Evolutionary conservation across 1,284 basidiomycete species (phyloP).

Genomic region (Anthracocystis walkeri): DNA sequence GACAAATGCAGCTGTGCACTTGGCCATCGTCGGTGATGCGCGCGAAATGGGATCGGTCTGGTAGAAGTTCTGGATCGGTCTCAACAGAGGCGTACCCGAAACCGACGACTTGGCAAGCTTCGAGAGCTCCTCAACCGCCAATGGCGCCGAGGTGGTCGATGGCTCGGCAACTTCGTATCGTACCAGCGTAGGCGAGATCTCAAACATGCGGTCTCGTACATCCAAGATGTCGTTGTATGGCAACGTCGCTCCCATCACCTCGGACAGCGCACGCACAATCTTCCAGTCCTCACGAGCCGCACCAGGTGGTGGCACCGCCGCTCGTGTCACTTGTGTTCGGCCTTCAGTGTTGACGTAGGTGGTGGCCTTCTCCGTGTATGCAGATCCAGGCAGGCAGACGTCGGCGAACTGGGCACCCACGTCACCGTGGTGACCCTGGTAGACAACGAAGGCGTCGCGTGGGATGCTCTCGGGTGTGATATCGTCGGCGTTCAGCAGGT

Average conservation of each 20-base stretch:
- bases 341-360: constrained; percentile 99
- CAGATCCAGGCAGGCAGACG: constrained; percentile 90
- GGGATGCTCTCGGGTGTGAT: constrained; percentile 91
- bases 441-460: constrained; percentile 93
- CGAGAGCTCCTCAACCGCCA: constrained; percentile 58
- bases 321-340: constrained; percentile 87
- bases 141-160: constrained; percentile 73
- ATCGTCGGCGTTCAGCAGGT: constrained; percentile 96
- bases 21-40: constrained; percentile 70
- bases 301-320: constrained; percentile 94
- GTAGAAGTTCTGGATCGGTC: constrained; percentile 93
- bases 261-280: constrained; percentile 94
- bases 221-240: constrained; percentile 92
- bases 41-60: constrained; percentile 83
- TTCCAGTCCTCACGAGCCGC: constrained; percentile 98
- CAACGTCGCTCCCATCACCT: constrained; percentile 81
- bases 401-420: constrained; percentile 95
- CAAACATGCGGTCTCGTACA: constrained; percentile 95
- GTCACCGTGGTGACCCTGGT: constrained; percentile 99
- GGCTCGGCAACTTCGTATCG: constrained; percentile 87
- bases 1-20: constrained; percentile 58
- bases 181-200: constrained; percentile 90
- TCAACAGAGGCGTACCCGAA: constrained; percentile 75
- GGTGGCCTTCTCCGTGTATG: constrained; percentile 94
- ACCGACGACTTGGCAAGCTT: constrained; percentile 44